phyloP scores from a whole-genome alignment of 2,329 filamentous ascomycete species.

The Gremmenia infestans region DNA sequence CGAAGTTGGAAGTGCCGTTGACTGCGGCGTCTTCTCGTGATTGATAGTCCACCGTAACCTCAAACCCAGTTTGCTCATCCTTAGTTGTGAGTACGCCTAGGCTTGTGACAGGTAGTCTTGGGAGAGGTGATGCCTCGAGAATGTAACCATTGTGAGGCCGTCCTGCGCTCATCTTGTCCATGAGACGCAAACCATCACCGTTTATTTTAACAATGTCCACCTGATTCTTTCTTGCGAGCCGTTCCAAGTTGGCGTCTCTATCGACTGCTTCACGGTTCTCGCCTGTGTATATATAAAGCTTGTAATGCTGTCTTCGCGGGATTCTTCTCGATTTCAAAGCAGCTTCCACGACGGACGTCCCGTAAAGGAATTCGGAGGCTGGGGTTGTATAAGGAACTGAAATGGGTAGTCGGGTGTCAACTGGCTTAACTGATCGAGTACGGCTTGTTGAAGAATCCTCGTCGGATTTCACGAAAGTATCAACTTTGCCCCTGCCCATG shows the following conservation, averaged over 20 bases:
- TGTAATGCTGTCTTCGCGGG: constrained; percentile 69
- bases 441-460: neutral
- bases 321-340: constrained; percentile 56
- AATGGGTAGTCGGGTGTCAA: constrained; percentile 26
- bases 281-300: constrained; percentile 69
- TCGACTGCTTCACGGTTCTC: constrained; percentile 47
- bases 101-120: constrained; percentile 60
- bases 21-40: constrained; percentile 67
- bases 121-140: constrained; percentile 80
- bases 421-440: constrained; percentile 2
- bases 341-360: constrained; percentile 72
- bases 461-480: neutral
- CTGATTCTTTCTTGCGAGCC: constrained; percentile 43
- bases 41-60: constrained; percentile 59
- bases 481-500: neutral
- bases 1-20: constrained; percentile 62
- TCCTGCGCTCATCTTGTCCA: constrained; percentile 79
- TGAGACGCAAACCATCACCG: constrained; percentile 57
- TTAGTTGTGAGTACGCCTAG: constrained; percentile 37
- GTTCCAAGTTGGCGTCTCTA: constrained; percentile 40
- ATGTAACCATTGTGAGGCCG: constrained; percentile 88
- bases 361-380: constrained; percentile 88
- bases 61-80: constrained; percentile 44
- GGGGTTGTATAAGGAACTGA: constrained; percentile 70
- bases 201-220: constrained; percentile 55